These are phyloP conservation scores for Aspergillus panamensis DNA, from an alignment of 495 filamentous ascomycete species.

Conservation along the genomic window DNA sequence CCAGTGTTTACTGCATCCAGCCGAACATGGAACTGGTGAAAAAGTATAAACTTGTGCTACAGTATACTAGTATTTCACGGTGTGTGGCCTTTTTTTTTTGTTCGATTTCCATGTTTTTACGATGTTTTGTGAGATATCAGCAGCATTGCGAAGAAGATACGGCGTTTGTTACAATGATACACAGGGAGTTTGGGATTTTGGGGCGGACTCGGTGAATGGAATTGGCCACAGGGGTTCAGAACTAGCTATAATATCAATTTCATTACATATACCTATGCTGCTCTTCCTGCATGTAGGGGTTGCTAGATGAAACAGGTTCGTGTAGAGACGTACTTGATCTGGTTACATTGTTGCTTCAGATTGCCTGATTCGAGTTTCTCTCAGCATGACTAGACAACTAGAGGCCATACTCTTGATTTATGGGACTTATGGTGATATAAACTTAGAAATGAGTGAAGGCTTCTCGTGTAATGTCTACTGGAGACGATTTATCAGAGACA, in stretches of 20 bases:
- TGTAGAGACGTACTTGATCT: too few species aligned
- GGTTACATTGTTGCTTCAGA: too few species aligned
- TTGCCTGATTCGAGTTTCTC: too few species aligned
- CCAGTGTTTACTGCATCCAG: slow-evolving; percentile 86
- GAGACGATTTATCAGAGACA: too few species aligned
- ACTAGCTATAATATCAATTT: not conserved
- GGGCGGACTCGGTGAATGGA: not conserved
- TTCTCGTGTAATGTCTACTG: too few species aligned
- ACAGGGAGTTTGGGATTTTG: not conserved
- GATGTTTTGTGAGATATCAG: not conserved
- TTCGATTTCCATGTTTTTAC: not conserved
- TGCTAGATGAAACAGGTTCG: not conserved
- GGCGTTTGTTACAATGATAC: not conserved
- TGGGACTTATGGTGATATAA: too few species aligned
- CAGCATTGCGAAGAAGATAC: not conserved
- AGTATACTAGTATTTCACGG: too few species aligned
- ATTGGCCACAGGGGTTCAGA: not conserved
- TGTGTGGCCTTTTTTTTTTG: not conserved
- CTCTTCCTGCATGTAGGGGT: not conserved
- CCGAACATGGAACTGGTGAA: slow-evolving; percentile 93
- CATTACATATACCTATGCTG: not conserved
- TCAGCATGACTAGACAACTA: too few species aligned
- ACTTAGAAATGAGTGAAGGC: too few species aligned
- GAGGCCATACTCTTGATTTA: too few species aligned
- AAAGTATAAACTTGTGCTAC: not conserved